Conservation (phyloP, 2,329 filamentous ascomycete genomes). For the Alternaria panax region DNA sequence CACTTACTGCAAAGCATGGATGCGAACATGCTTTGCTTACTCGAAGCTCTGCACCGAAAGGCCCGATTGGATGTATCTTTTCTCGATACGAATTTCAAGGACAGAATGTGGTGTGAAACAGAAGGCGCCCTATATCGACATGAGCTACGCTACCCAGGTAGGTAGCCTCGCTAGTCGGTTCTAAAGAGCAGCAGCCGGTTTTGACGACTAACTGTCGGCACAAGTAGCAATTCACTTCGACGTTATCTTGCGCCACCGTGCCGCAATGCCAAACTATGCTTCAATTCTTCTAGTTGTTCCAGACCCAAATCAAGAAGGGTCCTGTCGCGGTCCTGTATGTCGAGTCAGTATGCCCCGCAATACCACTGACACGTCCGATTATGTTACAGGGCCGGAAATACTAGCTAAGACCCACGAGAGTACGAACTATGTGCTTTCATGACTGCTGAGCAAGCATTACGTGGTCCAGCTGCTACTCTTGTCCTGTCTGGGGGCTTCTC, state of each 20-base stretch:
- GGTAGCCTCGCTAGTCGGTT: conserved; percentile 1
- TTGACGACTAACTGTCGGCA: conserved; percentile 1
- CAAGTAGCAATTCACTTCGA: neutral
- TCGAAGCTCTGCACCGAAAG: neutral
- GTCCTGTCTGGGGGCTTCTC: neutral
- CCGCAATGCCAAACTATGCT: neutral
- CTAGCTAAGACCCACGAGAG: conserved; percentile 3
- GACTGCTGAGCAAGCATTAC: neutral
- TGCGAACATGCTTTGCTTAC: neutral
- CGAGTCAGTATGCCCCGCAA: conserved; percentile 15
- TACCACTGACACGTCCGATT: conserved; percentile 7
- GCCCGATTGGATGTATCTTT: neutral
- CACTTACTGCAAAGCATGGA: neutral
- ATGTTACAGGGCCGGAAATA: conserved; percentile 6
- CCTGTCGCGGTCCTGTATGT: neutral
- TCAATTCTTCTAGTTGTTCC: neutral
- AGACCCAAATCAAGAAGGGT: conserved; percentile 5
- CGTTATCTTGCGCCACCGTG: conserved; percentile 2
- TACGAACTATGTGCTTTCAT: neutral
- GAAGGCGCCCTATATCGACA: neutral
- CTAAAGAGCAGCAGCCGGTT: neutral
- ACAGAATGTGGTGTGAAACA: neutral
- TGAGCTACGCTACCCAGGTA: neutral
- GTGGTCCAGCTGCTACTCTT: neutral
- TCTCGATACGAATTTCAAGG: neutral